Conservation (phyloP, 2,329 filamentous ascomycete genomes). For the Xylaria hypoxylon region DNA sequence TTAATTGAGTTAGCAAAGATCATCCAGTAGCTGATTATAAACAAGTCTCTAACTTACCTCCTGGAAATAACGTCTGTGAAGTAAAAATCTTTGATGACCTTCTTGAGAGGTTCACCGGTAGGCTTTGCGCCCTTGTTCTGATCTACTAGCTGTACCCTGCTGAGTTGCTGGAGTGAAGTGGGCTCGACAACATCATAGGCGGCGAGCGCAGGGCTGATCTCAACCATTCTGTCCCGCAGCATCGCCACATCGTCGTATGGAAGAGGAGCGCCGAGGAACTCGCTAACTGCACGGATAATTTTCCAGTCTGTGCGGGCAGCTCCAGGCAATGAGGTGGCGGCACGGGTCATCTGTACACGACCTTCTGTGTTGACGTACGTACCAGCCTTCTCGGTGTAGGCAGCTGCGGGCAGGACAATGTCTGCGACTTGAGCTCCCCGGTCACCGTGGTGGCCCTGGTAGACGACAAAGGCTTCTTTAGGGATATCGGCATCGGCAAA, state of each 20-base stretch:
- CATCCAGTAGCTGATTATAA: neutral
- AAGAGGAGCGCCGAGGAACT: slow-evolving; percentile 87
- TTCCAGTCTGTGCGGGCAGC: slow-evolving; percentile 98
- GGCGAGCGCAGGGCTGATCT: slow-evolving; percentile 90
- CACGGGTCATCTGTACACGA: slow-evolving; percentile 91
- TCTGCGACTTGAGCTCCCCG: slow-evolving; percentile 92
- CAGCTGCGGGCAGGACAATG: slow-evolving; percentile 90
- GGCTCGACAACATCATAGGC: slow-evolving; percentile 93
- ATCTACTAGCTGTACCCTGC: slow-evolving; percentile 95
- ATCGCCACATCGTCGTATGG: slow-evolving; percentile 93
- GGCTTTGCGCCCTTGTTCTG: slow-evolving; percentile 89
- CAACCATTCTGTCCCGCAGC: slow-evolving; percentile 91
- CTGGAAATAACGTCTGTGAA: slow-evolving; percentile 97
- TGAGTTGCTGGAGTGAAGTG: slow-evolving; percentile 76
- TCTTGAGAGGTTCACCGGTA: slow-evolving; percentile 80
- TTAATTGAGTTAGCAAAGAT: slow-evolving; percentile 31
- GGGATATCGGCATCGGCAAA: slow-evolving; percentile 86
- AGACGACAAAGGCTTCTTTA: slow-evolving; percentile 95
- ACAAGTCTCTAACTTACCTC: slow-evolving; percentile 71
- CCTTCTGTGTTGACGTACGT: slow-evolving; percentile 99
- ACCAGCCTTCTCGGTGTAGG: slow-evolving; percentile 95
- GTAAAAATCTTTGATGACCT: slow-evolving; percentile 95
- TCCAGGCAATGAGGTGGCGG: slow-evolving; percentile 88
- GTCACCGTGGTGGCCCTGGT: slow-evolving; percentile 98
- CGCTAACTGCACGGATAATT: slow-evolving; percentile 91